These are phyloP conservation scores for Metschnikowia reukaufii DNA, from an alignment of 805 yeast species.

Conservation along the genomic window DNA sequence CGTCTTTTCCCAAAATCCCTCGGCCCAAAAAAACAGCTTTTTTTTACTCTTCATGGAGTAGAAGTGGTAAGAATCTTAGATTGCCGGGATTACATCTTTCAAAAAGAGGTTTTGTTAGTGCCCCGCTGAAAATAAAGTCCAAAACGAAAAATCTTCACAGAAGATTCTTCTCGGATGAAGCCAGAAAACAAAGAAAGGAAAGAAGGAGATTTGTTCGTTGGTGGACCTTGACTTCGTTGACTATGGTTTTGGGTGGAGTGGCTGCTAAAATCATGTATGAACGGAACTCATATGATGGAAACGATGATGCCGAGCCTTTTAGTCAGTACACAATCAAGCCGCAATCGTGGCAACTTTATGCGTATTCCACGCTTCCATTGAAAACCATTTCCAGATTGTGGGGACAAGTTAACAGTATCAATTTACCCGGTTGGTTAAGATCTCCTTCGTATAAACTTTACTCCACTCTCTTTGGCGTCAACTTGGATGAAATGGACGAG, in stretches of 20 bases:
- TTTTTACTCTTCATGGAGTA: slow-evolving; percentile 49
- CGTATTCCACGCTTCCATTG: slow-evolving; percentile 86
- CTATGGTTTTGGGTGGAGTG: slow-evolving; percentile 54
- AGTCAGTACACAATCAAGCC: slow-evolving; percentile 53
- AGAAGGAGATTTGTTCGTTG: slow-evolving; percentile 45
- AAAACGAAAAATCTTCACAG: slow-evolving; percentile 39
- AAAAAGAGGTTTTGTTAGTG: slow-evolving; percentile 34
- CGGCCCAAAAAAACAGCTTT: slow-evolving; percentile 55
- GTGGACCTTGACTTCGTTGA: slow-evolving; percentile 56
- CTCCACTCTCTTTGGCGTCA: slow-evolving; percentile 79
- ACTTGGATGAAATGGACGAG: slow-evolving; percentile 84
- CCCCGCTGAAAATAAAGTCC: slow-evolving; percentile 35
- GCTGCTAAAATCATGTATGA: slow-evolving; percentile 47
- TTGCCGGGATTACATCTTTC: slow-evolving; percentile 26
- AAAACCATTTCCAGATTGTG: slow-evolving; percentile 89
- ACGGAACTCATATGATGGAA: slow-evolving; percentile 29
- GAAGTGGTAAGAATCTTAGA: slow-evolving; percentile 15
- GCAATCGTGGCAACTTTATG: slow-evolving; percentile 85
- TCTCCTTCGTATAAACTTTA: slow-evolving; percentile 78
- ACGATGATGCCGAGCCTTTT: slow-evolving; percentile 25
- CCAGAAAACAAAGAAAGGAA: slow-evolving; percentile 39
- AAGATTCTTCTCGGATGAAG: slow-evolving; percentile 44
- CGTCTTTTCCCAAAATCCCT: slow-evolving; percentile 51
- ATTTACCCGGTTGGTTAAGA: slow-evolving; percentile 85
- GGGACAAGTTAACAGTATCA: slow-evolving; percentile 86